Evolutionary conservation across 441 rosid genomes (phyloP), one percentile per base, ranked within the genome.

Genomic region (Raphanus hybrid): DNA sequence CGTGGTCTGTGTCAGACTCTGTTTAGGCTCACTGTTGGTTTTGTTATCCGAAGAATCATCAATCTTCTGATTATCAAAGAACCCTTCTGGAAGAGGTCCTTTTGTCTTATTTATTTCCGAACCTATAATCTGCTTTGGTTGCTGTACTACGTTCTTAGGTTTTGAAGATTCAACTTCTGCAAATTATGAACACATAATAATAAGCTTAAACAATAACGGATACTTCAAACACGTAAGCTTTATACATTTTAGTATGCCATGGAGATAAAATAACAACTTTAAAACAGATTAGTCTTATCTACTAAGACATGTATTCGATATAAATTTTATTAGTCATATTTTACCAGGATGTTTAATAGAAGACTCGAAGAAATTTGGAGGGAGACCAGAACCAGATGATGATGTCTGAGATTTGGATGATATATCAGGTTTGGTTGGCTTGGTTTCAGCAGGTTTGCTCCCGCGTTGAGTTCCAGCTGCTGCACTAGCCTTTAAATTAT

Each of bases 41-140:
- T 85, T 84, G 75, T 74, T 82, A 67, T 88, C 83, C 73, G 87
- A 87, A 73, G 89, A 87, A 60, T 85, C 89, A 60, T 85, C 89
- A 68, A 87, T 85, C 52, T 83, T 85, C 86, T 85, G 86, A 63
- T 82, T 82, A 78, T 91, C 96, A 69, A 93, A 90, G 81, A 93
- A 93, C 55, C 89, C 92, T 45, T 82, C 91, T 71, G 96, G 98
- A 65, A 93, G 87, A 75, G 88, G 83, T 67, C 88, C 90, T 70
- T 85, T 86, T 3, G 78, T 75, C 69, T 67, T 86, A 70, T 82
- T 89, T 62, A 79, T 71, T 75, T 82, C 87, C 50, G 85, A 78
- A 72, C 29, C 78, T 11, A 72, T 23, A 75, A 27, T 34, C 69
- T 73, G 80, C 61, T 77, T 73, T 52, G 81, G 5, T 64, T 59